These are phyloP conservation scores for Heterobasidion occidentale DNA, from an alignment of 1,284 basidiomycete species.

Conservation along the genomic window DNA sequence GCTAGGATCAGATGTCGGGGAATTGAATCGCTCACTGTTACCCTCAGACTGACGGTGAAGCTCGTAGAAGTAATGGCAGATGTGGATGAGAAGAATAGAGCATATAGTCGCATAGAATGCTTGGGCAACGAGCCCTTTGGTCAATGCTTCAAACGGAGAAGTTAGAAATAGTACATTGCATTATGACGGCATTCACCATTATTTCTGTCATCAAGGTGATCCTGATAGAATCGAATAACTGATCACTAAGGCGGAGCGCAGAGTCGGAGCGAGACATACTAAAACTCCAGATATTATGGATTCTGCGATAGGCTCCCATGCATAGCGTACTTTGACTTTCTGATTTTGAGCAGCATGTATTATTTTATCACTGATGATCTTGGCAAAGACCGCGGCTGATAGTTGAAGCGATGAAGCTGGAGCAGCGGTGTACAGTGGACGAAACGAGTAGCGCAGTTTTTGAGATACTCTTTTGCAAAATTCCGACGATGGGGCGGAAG, in stretches of 20 bases:
- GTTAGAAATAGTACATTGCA: neutral
- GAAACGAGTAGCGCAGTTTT: constrained; percentile 19
- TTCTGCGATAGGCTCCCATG: constrained; percentile 22
- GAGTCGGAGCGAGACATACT: constrained; percentile 13
- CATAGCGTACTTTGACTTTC: constrained; percentile 13
- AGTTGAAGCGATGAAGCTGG: constrained; percentile 18
- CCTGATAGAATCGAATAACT: neutral
- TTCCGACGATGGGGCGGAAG: neutral
- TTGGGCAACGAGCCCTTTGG: constrained; percentile 18
- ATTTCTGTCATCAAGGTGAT: constrained; percentile 8
- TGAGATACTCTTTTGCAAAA: neutral
- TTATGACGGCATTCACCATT: constrained; percentile 1
- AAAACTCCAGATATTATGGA: constrained; percentile 24
- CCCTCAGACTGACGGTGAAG: constrained; percentile 20
- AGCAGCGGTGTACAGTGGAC: constrained; percentile 18
- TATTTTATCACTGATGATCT: constrained; percentile 21
- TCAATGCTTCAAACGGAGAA: neutral
- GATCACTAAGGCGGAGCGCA: neutral
- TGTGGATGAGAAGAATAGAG: constrained; percentile 21
- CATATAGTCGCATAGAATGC: constrained; percentile 21
- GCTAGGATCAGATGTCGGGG: neutral
- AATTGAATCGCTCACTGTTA: constrained; percentile 16
- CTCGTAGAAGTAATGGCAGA: constrained; percentile 11
- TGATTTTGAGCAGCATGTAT: constrained; percentile 13
- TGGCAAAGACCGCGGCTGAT: constrained; percentile 17